Conservation (phyloP, 345 rosid genomes). For the Eucalyptus tenuipes region DNA sequence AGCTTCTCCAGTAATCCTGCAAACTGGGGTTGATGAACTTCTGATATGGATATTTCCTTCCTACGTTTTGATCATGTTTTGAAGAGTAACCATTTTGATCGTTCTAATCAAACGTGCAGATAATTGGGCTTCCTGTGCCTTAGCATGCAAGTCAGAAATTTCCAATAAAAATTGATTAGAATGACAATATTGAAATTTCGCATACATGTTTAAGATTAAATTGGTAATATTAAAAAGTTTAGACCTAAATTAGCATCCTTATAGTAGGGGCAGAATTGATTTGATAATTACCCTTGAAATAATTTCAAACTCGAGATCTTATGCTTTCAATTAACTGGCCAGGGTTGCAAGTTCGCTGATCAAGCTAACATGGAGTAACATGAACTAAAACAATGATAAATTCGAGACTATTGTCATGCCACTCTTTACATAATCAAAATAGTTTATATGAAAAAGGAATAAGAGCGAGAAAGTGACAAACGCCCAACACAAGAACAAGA, state of each 20-base stretch:
- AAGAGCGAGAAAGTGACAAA: background rate
- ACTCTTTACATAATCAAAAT: background rate
- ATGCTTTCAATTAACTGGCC: background rate
- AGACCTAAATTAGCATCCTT: no score
- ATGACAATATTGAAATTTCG: no score
- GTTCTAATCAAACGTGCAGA: no score
- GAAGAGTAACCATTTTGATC: rapidly evolving
- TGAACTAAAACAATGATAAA: background rate
- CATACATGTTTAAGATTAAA: no score
- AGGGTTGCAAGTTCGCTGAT: background rate
- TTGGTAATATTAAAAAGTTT: no score
- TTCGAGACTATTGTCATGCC: background rate
- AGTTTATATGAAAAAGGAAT: no score
- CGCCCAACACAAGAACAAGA: background rate
- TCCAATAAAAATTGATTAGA: rapidly evolving
- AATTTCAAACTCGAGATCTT: background rate
- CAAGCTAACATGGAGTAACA: background rate
- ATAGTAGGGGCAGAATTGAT: no score
- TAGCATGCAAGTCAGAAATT: rapidly evolving
- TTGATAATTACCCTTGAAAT: background rate
- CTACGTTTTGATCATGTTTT: no score
- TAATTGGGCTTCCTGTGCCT: no score
- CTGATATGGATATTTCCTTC: no score
- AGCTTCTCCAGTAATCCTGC: no score
- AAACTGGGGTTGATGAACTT: no score